phyloP scores from a whole-genome alignment of 1,284 basidiomycete genomes.

The Pseudozyma hubeiensis region DNA sequence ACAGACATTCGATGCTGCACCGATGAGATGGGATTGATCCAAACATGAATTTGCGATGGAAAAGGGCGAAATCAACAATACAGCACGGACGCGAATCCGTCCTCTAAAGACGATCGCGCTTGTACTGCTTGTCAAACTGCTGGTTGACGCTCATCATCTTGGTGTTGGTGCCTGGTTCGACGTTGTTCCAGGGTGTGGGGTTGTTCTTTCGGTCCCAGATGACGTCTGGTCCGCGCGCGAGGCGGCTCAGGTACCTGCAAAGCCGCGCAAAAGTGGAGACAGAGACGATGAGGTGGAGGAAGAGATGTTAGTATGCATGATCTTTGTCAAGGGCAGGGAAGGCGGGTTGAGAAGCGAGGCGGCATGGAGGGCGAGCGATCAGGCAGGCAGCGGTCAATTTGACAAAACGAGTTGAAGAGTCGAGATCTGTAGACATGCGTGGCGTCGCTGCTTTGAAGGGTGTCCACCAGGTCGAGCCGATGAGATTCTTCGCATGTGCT shows the following conservation, averaged over 20 bases:
- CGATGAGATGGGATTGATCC: neutral
- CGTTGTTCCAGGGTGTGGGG: constrained; percentile 65
- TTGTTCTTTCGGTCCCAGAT: constrained; percentile 68
- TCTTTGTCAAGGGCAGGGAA: neutral
- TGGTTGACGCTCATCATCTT: constrained; percentile 63
- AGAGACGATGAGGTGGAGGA: neutral
- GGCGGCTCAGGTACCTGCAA: constrained; percentile 57
- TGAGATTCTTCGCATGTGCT: no score
- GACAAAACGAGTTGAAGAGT: no score
- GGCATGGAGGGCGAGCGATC: no score
- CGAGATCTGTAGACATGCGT: no score
- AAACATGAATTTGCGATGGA: neutral
- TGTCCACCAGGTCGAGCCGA: no score
- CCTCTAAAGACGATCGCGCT: constrained; percentile 61
- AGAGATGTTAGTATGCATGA: neutral
- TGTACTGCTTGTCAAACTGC: constrained; percentile 60
- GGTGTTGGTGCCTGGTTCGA: constrained; percentile 63
- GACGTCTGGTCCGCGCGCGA: constrained; percentile 63
- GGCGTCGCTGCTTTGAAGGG: no score
- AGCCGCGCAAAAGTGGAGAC: no score
- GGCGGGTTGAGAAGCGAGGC: no score
- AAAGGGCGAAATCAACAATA: no score
- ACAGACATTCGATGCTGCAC: no score
- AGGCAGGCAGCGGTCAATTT: no score
- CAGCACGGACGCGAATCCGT: no score